phyloP scores from a whole-genome alignment of 176 grass and related monocot genomes.

The Avena atlantica region DNA sequence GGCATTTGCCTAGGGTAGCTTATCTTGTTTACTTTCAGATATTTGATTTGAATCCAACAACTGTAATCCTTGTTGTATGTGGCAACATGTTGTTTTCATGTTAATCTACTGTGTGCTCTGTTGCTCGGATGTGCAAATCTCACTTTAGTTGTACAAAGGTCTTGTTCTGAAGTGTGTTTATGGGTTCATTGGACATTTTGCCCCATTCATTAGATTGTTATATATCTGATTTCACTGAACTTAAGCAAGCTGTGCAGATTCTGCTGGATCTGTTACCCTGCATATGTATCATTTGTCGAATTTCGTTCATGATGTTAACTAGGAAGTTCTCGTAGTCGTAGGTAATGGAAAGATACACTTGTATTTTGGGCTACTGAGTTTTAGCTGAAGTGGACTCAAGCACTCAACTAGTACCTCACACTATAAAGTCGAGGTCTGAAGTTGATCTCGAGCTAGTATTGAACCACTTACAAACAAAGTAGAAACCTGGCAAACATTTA shows the following conservation, averaged over 20 bases:
- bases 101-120: neutral
- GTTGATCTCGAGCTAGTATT: too few species aligned
- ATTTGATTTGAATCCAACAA: neutral
- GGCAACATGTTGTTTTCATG: neutral
- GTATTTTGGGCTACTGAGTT: neutral
- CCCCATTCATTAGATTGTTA: neutral
- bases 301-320: neutral
- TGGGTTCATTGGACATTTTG: neutral
- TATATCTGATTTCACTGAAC: neutral
- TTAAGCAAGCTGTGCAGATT: neutral
- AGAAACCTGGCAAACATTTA: too few species aligned
- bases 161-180: neutral
- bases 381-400: neutral
- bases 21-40: too few species aligned
- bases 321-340: neutral
- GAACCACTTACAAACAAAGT: too few species aligned
- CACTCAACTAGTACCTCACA: neutral
- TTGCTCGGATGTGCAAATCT: neutral
- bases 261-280: neutral
- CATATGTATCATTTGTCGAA: neutral
- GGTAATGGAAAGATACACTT: neutral
- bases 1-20: neutral
- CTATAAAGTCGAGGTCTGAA: neutral
- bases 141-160: neutral
- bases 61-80: neutral